Evolutionary conservation across 1,284 basidiomycete species (phyloP).

Genomic region (Apiotrichum domesticum): DNA sequence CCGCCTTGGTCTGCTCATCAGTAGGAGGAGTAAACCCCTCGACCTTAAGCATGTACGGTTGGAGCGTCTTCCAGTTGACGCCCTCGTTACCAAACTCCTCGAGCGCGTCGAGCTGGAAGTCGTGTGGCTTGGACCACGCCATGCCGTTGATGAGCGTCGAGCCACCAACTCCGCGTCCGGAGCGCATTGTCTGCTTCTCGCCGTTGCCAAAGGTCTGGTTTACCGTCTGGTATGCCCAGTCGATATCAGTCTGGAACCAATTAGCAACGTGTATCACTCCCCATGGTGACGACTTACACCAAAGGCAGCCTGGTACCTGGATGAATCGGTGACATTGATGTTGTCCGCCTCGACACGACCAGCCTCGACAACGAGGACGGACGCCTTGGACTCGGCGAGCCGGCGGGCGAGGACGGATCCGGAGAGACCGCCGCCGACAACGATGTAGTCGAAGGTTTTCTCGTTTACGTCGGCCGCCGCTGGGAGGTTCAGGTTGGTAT

Average conservation of each 20-base stretch:
- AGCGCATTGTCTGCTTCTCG: slow-evolving; percentile 15
- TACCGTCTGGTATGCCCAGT: slow-evolving; percentile 38
- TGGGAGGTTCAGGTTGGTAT: no score
- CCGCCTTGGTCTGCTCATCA: slow-evolving; percentile 15
- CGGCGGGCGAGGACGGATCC: slow-evolving; percentile 60
- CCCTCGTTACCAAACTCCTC: slow-evolving; percentile 34
- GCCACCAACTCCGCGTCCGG: slow-evolving; percentile 36
- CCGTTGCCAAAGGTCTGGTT: slow-evolving; percentile 30
- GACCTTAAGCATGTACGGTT: slow-evolving; percentile 27
- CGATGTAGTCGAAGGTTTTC: slow-evolving; percentile 59
- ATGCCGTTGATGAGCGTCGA: slow-evolving; percentile 45
- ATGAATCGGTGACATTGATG: slow-evolving; percentile 22
- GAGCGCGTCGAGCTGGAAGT: slow-evolving; percentile 36
- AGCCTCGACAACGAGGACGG: slow-evolving; percentile 41
- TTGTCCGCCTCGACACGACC: slow-evolving; percentile 31
- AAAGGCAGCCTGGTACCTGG: slow-evolving; percentile 24
- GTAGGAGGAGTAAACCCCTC: slow-evolving; percentile 29
- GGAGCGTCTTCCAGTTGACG: slow-evolving; percentile 34
- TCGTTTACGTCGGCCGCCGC: slow-evolving; percentile 13
- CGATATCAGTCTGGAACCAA: slow-evolving; percentile 21
- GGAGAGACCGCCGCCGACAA: slow-evolving; percentile 60
- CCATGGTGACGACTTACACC: slow-evolving; percentile 14
- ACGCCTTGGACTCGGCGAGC: slow-evolving; percentile 52
- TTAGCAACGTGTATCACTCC: not conserved
- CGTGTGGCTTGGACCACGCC: slow-evolving; percentile 41